phyloP scores from a whole-genome alignment of 129 eudicot species.

The Cynara cardunculus region DNA sequence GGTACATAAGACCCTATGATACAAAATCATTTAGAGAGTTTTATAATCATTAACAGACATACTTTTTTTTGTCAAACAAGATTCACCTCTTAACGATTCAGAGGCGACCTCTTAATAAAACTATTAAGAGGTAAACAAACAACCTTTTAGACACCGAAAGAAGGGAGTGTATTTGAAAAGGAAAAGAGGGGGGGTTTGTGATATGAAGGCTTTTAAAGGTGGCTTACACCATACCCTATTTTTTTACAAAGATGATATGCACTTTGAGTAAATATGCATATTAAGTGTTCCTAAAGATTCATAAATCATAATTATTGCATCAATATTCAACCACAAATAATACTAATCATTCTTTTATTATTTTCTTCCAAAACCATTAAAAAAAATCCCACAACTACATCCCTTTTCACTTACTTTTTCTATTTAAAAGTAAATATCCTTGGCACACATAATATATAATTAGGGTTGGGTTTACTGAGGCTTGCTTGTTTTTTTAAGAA shows the following conservation, averaged over 20 bases:
- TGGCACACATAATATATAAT: too few species aligned
- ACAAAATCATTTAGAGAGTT: too few species aligned
- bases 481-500: too few species aligned
- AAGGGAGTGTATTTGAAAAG: constrained; percentile 1
- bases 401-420: background rate
- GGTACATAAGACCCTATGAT: too few species aligned
- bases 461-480: too few species aligned
- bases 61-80: too few species aligned
- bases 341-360: constrained; percentile 16
- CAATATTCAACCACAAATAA: constrained; percentile 22
- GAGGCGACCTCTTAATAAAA: too few species aligned
- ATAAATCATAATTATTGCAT: constrained; percentile 29
- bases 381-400: background rate
- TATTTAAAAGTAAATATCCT: background rate
- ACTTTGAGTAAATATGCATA: constrained; percentile 36
- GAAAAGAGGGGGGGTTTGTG: constrained; percentile 7
- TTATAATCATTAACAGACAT: too few species aligned
- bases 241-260: constrained; percentile 22
- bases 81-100: too few species aligned
- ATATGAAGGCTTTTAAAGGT: constrained; percentile 12
- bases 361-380: background rate
- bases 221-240: constrained; percentile 32
- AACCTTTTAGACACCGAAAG: background rate
- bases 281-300: constrained; percentile 37
- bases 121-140: too few species aligned